Percentiles rank a stretch among this genome's conserved stretches.
Conservation (phyloP, 768 basidiomycete species). For the Mycena venus region DNA sequence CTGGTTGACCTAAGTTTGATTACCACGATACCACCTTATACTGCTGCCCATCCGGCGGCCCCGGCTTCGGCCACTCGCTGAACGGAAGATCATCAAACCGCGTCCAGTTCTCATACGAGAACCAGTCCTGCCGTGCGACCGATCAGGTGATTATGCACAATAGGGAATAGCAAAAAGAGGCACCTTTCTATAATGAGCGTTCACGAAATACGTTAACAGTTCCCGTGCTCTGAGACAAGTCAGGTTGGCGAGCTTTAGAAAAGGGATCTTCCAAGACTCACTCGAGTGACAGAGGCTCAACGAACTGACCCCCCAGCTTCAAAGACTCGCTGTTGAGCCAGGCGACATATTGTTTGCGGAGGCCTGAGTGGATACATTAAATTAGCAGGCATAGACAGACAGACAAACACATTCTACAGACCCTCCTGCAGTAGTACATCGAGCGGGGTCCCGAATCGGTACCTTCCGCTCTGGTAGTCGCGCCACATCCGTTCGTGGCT, state of each 20-base stretch:
- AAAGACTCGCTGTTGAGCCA: slow-evolving; percentile 18
- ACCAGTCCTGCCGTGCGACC: background rate
- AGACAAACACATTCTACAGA: background rate
- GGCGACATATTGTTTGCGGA: background rate
- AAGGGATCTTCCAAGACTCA: background rate
- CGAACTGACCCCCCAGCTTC: slow-evolving; percentile 15
- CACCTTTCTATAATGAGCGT: slow-evolving; percentile 15
- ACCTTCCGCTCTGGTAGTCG: slow-evolving; percentile 8
- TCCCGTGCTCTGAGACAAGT: background rate
- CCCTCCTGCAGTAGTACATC: slow-evolving; percentile 12
- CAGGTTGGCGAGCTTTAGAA: background rate
- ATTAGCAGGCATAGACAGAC: no score
- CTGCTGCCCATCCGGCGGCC: no score
- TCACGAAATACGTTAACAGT: background rate
- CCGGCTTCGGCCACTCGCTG: slow-evolving; percentile 22
- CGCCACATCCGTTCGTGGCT: slow-evolving; percentile 17
- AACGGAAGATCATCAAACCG: slow-evolving; percentile 18
- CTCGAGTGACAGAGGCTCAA: slow-evolving; percentile 10
- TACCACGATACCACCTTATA: background rate
- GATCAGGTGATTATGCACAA: background rate
- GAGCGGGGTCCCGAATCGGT: background rate
- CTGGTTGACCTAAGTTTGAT: no score
- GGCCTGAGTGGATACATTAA: no score
- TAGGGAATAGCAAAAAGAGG: background rate
- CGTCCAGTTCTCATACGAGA: slow-evolving; percentile 8